phyloP scores from a whole-genome alignment of 345 rosid species.

The Citrus glauca region DNA sequence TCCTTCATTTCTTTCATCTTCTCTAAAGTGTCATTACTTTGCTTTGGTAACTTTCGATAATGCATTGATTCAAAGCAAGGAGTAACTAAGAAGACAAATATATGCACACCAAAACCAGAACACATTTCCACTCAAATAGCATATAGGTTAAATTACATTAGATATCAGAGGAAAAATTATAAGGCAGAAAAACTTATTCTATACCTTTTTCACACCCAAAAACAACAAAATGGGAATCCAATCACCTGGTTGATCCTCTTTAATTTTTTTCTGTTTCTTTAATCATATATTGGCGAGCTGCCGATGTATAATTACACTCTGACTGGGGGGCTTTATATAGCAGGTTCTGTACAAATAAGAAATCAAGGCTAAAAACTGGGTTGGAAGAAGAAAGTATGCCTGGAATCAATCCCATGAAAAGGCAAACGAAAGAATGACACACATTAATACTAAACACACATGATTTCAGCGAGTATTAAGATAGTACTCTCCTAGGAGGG shows the following conservation, averaged over 20 bases:
- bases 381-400: slow-evolving; percentile 30
- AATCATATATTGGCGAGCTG: slow-evolving; percentile 51
- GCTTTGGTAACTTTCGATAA: neutral
- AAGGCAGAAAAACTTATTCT: slow-evolving; percentile 37
- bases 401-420: slow-evolving; percentile 28
- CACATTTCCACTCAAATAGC: slow-evolving; percentile 44
- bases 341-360: slow-evolving; percentile 60
- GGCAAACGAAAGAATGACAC: slow-evolving; percentile 49
- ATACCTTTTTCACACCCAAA: slow-evolving; percentile 49
- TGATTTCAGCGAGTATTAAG: slow-evolving; percentile 30
- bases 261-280: slow-evolving; percentile 21
- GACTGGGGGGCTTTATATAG: slow-evolving; percentile 26
- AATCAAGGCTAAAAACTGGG: slow-evolving; percentile 45
- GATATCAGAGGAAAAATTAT: slow-evolving; percentile 27
- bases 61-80: slow-evolving; percentile 8
- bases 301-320: slow-evolving; percentile 63
- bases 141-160: slow-evolving; percentile 44
- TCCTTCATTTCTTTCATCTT: neutral
- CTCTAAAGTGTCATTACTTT: neutral
- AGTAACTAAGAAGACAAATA: neutral
- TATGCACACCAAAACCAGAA: slow-evolving; percentile 53
- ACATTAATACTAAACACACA: slow-evolving; percentile 35
- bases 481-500: slow-evolving; percentile 24
- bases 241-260: slow-evolving; percentile 55
- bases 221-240: slow-evolving; percentile 32